phyloP scores from a whole-genome alignment of 352 stramenopile genomes.

The Globisporangium paddicum region DNA sequence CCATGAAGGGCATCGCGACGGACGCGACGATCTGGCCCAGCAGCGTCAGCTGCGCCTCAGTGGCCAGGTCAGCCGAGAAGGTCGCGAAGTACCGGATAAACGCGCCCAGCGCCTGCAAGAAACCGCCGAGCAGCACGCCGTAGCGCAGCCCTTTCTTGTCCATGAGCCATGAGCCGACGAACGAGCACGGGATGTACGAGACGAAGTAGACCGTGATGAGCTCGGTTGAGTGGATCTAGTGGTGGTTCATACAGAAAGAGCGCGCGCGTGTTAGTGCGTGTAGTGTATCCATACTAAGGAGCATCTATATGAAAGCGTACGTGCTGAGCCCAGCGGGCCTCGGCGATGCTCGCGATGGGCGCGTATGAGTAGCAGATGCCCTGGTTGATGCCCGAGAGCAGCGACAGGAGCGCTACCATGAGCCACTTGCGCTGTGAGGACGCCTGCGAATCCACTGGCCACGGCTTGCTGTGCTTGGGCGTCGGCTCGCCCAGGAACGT shows the following conservation, averaged over 20 bases:
- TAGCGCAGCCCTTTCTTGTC: slow-evolving; percentile 67
- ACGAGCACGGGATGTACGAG: slow-evolving; percentile 76
- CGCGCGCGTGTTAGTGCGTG: too few species aligned
- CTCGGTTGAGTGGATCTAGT: slow-evolving; percentile 60
- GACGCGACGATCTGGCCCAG: slow-evolving; percentile 59
- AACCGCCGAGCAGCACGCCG: slow-evolving; percentile 50
- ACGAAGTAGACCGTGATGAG: slow-evolving; percentile 80
- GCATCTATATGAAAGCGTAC: too few species aligned
- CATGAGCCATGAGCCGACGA: slow-evolving; percentile 78
- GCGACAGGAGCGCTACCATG: slow-evolving; percentile 64
- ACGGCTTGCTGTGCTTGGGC: background rate
- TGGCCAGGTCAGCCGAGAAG: slow-evolving; percentile 12
- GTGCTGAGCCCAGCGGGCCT: slow-evolving; percentile 46
- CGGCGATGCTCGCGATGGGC: slow-evolving; percentile 59
- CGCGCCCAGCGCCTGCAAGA: slow-evolving; percentile 49
- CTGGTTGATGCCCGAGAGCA: slow-evolving; percentile 64
- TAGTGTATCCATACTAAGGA: too few species aligned
- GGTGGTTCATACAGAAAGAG: too few species aligned
- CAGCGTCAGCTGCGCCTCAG: slow-evolving; percentile 41
- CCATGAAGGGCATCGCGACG: slow-evolving; percentile 79
- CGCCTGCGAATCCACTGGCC: background rate
- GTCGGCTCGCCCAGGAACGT: background rate
- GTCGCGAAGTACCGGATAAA: slow-evolving; percentile 40
- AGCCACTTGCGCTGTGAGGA: slow-evolving; percentile 45
- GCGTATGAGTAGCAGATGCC: slow-evolving; percentile 79